Evolutionary conservation across 352 stramenopile genomes (phyloP), one percentile per base, ranked within the genome.

Genomic region (Globisporangium parvum): DNA sequence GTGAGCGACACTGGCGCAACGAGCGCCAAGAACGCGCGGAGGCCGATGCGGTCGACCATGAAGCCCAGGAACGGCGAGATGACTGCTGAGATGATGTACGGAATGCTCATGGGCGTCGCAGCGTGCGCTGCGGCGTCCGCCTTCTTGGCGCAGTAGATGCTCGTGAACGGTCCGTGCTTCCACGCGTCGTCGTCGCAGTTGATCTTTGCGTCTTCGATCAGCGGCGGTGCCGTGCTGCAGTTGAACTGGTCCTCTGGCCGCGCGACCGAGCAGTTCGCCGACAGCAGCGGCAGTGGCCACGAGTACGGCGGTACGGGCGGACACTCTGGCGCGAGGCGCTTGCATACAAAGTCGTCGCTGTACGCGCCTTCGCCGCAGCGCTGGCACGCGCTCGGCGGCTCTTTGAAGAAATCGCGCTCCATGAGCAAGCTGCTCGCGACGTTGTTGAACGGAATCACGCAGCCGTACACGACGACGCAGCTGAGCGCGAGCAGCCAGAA

Each of bases 401-500:
- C 64, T 46, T 88, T 87, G 66, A 88, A 91, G 46, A 90, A 96
- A 57, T 97, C 87, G 23, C 90, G 73, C 48, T 98, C 89, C 69
- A 97, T 92, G 12, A 98, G 64, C 39, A 98, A 73, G 53, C 85
- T 95, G 59, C 79, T 93, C 2, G 91, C 90, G 37, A 98, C 86
- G 63, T 91, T 97, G 64, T 98, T 98, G 60, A 97, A 98, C 24
- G 93, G 92, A 20, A 98, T 85, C 11, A 98, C 87, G 55, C 86
- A 96, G 35, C 88, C 92, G 53, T 98, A 98, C 14, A 97, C 80
- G 2, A 97, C 82, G 47, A 98, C 67, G 58, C 89, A 98, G 51
- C 77, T 92, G n/a, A 97, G 56, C 8, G 77, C 80, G 17, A 98
- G 60, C 5, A 97, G 63, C 88, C 88, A 97, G 60, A 97, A 97